Base-by-base conservation (phyloP, 108 stramenopile genomes). In the Craspedostauros australis region DNA sequence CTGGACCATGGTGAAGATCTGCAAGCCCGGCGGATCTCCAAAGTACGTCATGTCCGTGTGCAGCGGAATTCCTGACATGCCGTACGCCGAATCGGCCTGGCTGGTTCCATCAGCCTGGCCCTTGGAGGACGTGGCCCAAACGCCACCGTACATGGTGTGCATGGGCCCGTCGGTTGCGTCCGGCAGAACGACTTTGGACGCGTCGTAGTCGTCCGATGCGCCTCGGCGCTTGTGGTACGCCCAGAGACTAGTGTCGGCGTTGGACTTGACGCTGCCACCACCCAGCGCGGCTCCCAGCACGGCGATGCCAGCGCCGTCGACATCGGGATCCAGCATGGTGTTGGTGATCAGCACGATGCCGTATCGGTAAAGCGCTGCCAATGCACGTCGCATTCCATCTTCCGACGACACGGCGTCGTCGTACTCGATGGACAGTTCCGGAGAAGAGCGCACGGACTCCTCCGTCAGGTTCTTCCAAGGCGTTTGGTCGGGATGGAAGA, bases 11-110 rank as follows among this genome's bases (percentile, higher is more conserved):
- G 84, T 80, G 49, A 91, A 91, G 22, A 91, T 82, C 56, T 91
- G 89, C 39, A 85, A 68, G 32, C 89, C 89, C 28, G 89, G 85
- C 24, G 89, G 89, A 65, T 73, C 78, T 16, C 58, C 62, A 36
- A 69, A 45, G 67, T 91, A 91, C 2, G 80, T 84, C 78, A 87
- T 79, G 52, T 91, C 89, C 6, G 89, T 91, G 60, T 91, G 89
- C 30, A 91, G 54, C 7, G 89, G 89, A 21, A 91, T 62, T 3
- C 68, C 77, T 38, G 68, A 84, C 11, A 68, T 52, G 0, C 81
- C 77, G 65, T 91, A 91, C 14, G 84, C 80, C 25, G 89, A 91
- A 63, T 91, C 89, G 34, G 89, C 89, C 18, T 59, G 61, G 39
- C 83, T 84, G 3, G 80, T 62, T 23, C 72, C 77, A 18, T 62